phyloP scores from a whole-genome alignment of 495 filamentous ascomycete genomes.

The Penicillium diatomitis region DNA sequence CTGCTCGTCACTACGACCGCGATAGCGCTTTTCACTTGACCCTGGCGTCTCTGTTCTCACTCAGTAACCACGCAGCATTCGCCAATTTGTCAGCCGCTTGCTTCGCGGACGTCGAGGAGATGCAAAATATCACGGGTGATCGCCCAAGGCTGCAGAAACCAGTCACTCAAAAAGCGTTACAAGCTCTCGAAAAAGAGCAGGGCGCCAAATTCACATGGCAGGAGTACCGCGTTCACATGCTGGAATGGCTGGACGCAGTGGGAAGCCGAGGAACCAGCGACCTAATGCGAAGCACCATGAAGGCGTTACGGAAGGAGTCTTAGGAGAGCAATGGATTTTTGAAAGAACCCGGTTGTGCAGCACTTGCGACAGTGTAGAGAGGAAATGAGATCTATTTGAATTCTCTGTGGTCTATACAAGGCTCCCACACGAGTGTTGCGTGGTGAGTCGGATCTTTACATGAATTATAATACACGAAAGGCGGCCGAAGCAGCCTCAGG shows the following conservation, averaged over 20 bases:
- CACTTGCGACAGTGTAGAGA: too few relatives aligned
- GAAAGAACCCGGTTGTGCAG: too few relatives aligned
- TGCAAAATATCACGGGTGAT: constrained; percentile 45
- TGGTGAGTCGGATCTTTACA: constrained; percentile 8
- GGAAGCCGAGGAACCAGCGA: constrained; percentile 59
- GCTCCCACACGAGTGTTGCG: not conserved
- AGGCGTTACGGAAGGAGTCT: constrained; percentile 45
- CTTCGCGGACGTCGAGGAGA: constrained; percentile 50
- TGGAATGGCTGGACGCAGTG: constrained; percentile 57
- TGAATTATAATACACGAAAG: constrained; percentile 9
- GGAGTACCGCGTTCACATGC: constrained; percentile 65
- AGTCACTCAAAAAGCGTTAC: constrained; percentile 59
- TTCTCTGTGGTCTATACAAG: too few relatives aligned
- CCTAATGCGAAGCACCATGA: constrained; percentile 81
- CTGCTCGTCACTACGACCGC: constrained; percentile 23
- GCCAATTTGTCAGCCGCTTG: constrained; percentile 57
- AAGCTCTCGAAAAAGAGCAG: constrained; percentile 52
- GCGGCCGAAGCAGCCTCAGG: too few relatives aligned
- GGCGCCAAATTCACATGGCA: constrained; percentile 62
- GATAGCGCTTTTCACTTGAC: constrained; percentile 33
- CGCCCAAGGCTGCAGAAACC: constrained; percentile 60
- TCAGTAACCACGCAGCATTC: constrained; percentile 60
- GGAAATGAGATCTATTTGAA: too few relatives aligned
- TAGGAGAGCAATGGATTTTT: too few relatives aligned
- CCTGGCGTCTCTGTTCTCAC: constrained; percentile 53